Evolutionary conservation across 305 asterid species (phyloP).

Genomic region (Solanum hybrid): DNA sequence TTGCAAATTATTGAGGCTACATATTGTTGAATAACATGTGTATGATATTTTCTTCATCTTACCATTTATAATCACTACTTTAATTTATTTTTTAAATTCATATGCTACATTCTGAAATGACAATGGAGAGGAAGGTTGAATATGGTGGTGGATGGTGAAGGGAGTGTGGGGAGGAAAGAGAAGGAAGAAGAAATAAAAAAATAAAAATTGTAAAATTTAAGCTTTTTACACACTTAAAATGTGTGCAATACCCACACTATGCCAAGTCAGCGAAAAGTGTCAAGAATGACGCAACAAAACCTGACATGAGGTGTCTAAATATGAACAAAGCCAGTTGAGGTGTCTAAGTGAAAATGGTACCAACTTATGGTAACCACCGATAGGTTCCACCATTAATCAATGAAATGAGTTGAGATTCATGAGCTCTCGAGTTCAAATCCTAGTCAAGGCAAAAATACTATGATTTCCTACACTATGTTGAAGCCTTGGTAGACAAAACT

Average conservation of each 20-base stretch:
- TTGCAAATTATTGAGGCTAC: neutral
- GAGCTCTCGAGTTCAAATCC: too few species aligned
- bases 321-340: too few species aligned
- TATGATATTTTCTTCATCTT: neutral
- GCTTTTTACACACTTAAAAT: too few species aligned
- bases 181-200: too few species aligned
- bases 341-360: neutral
- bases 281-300: neutral
- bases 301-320: neutral
- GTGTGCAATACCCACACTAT: neutral
- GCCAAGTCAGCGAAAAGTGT: neutral
- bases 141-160: neutral
- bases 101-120: neutral
- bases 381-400: too few species aligned
- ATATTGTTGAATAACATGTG: neutral
- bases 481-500: too few species aligned
- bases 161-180: too few species aligned
- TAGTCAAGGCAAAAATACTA: too few species aligned
- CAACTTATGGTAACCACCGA: too few species aligned
- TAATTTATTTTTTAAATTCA: neutral
- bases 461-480: too few species aligned
- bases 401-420: too few species aligned
- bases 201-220: neutral
- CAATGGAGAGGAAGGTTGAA: neutral
- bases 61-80: neutral